Evolutionary conservation across 2,329 filamentous ascomycete species (phyloP).

Genomic region (Trichoderma cornu-damae): DNA sequence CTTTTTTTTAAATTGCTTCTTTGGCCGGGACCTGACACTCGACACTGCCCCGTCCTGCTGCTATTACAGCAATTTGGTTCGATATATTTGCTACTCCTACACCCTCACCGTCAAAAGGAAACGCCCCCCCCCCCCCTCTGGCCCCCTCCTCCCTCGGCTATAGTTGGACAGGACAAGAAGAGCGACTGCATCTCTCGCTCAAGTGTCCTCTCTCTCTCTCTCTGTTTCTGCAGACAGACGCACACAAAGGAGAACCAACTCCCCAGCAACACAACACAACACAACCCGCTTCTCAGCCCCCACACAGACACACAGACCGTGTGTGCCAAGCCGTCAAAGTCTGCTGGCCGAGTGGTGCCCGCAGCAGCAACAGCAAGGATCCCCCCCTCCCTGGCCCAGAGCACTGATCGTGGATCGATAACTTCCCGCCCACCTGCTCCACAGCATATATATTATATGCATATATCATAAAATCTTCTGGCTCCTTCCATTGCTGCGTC

Average conservation of each 20-base stretch:
- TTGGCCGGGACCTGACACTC: not conserved
- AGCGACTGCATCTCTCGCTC: constrained; percentile 8
- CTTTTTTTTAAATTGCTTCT: no score
- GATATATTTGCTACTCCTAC: constrained; percentile 2
- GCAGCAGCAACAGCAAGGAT: constrained; percentile 4
- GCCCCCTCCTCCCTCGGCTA: no score
- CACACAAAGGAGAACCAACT: not conserved
- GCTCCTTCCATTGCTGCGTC: not conserved
- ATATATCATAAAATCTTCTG: constrained; percentile 16
- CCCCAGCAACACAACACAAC: no score
- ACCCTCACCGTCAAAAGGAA: not conserved
- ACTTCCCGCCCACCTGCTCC: constrained; percentile 10
- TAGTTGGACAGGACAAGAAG: no score
- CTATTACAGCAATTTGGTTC: no score
- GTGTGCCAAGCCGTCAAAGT: constrained; percentile 16
- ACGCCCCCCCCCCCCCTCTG: not conserved
- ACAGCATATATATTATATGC: constrained; percentile 15
- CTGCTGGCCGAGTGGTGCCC: not conserved
- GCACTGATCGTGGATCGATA: constrained; percentile 13
- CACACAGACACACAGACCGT: constrained; percentile 17
- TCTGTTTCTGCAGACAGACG: no score
- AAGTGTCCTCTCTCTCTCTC: no score
- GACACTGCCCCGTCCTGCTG: not conserved
- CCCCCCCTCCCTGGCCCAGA: constrained; percentile 7
- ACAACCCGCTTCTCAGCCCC: constrained; percentile 15